Percentiles rank a stretch among this genome's conserved stretches.
These are phyloP conservation scores for Coelastrella sp. DNA, from an alignment of 139 green algal species.

Conservation along the genomic window DNA sequence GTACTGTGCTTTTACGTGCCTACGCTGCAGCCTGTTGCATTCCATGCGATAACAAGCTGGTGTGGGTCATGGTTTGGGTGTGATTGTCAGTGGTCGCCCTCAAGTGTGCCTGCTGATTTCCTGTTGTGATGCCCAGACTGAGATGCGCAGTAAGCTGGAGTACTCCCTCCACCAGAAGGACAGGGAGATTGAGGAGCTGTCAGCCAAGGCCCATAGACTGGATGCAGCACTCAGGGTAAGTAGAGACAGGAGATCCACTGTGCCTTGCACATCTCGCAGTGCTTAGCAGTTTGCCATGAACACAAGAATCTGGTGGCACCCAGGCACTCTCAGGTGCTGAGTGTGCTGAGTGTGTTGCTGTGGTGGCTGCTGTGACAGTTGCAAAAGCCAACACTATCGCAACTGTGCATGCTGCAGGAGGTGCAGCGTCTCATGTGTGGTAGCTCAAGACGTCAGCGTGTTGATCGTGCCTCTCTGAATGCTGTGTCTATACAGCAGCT, in stretches of 20 bases:
- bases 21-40: no score
- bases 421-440: conserved; percentile 16
- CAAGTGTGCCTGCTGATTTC: background rate
- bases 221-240: conserved; percentile 31
- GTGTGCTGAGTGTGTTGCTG: no score
- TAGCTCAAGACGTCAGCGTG: background rate
- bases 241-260: background rate
- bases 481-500: conserved; percentile 30
- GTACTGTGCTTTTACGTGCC: no score
- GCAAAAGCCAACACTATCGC: background rate
- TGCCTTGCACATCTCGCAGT: background rate
- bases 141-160: conserved; percentile 6
- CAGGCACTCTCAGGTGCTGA: no score
- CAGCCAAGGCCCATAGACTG: background rate
- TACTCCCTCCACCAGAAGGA: conserved; percentile 7
- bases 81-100: background rate
- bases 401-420: background rate
- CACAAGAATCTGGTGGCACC: no score
- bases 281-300: no score
- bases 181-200: background rate
- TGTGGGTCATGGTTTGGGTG: no score
- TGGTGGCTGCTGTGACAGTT: no score
- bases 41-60: no score
- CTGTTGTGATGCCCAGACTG: background rate
- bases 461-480: conserved; percentile 28